Base-by-base conservation (phyloP, 78 protist genomes). In the Tieghemostelium lacteum region DNA sequence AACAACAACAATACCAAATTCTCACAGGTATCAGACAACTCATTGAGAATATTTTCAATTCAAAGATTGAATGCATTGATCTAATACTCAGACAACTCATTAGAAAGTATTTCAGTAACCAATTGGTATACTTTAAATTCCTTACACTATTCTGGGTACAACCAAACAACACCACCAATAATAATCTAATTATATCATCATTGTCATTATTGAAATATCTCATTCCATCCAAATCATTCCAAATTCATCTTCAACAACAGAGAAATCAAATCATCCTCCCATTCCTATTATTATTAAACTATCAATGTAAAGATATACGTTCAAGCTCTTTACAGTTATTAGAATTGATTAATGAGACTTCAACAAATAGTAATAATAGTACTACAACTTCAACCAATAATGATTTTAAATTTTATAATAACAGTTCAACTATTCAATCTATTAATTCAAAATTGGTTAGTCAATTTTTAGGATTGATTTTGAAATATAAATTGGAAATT, bases 51-150 rank as follows among this genome's bases (percentile, higher is more conserved):
- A n/a, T n/a, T n/a, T 71, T 71, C 31, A 31, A 42, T 33, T 50
- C 57, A 36, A 50, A 71, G 50, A 33, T 71, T 52, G 24, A 54
- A 52, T 50, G 50, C 34, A 52, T 71, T 28, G 64, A 71, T 71
- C n/a, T 20, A 16, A 0, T 71, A 50, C 31, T 71, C n/a, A 71
- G n/a, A 33, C 31, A 28, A 10, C 22, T 77, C 14, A 36, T 77
- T 26, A 64, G 20, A 17, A 62, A 77, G 54, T 42, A 26, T n/a
- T 77, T 77, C 34, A 65, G 63, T 34, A 31, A 80, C 17, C 10
- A 14, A 14, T 33, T 54, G 26, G 70, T 37, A 6, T 39, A 66
- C 75, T 67, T 80, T 34, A 80, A 67, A 40, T 80, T 66, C 49
- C n/a, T 80, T 26, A 66, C 88, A 20, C 3, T 12, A n/a, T n/a